These are phyloP conservation scores for Handroanthus guayacan DNA, from an alignment of 257 asterid genomes.

Conservation along the genomic window DNA sequence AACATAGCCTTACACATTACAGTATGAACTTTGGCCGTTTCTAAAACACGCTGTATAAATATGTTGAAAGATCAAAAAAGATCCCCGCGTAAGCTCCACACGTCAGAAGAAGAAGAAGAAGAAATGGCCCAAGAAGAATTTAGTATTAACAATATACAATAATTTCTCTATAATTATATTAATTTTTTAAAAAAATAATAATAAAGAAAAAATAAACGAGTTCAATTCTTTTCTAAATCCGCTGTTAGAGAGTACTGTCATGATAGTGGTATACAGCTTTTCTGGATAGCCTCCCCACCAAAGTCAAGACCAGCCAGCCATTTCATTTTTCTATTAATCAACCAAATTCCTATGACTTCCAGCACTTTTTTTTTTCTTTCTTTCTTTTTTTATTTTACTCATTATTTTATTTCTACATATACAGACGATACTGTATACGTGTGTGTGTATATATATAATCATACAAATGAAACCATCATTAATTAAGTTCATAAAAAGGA, in stretches of 20 bases:
- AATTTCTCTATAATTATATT: neutral
- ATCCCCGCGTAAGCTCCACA: slow-evolving; percentile 43
- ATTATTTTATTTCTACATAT: neutral
- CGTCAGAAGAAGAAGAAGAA: slow-evolving; percentile 27
- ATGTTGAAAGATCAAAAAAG: slow-evolving; percentile 35
- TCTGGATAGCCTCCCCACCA: slow-evolving; percentile 31
- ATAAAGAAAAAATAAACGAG: neutral
- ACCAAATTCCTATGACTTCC: slow-evolving; percentile 43
- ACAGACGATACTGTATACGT: neutral
- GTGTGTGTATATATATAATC: neutral
- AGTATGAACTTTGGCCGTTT: neutral
- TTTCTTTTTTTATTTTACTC: neutral
- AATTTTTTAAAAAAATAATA: neutral
- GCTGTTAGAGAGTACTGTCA: slow-evolving; percentile 27
- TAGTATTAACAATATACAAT: neutral
- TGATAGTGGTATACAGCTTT: slow-evolving; percentile 29
- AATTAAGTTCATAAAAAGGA: slow-evolving; percentile 50
- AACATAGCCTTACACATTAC: too few relatives aligned
- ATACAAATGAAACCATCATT: neutral
- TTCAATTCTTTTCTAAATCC: neutral
- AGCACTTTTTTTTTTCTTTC: slow-evolving; percentile 22
- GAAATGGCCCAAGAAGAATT: slow-evolving; percentile 22
- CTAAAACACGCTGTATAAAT: slow-evolving; percentile 2
- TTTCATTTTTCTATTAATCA: slow-evolving; percentile 40
- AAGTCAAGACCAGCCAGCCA: slow-evolving; percentile 51